These are phyloP conservation scores for Yamadazyma endophytica DNA, from an alignment of 805 yeast genomes.

Conservation along the genomic window DNA sequence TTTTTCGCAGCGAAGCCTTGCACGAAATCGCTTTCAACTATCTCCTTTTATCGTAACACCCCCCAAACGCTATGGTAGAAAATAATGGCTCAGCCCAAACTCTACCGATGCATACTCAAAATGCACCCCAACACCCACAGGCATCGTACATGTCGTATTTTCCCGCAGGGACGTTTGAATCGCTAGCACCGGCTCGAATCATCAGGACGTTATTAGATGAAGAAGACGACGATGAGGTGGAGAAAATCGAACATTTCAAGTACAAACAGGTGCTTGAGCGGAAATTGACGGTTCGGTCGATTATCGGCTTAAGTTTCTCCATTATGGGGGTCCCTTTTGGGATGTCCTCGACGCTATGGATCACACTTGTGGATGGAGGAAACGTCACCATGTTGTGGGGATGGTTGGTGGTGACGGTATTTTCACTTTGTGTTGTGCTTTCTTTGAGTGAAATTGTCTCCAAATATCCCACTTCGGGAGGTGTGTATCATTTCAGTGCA, in stretches of 20 bases:
- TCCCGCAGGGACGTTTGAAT: slow-evolving; percentile 4
- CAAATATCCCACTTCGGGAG: slow-evolving; percentile 73
- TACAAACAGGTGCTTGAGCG: slow-evolving; percentile 70
- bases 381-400: slow-evolving; percentile 75
- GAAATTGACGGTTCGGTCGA: slow-evolving; percentile 63
- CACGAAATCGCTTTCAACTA: too few species aligned
- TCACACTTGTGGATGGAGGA: slow-evolving; percentile 72
- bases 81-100: too few species aligned
- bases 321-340: slow-evolving; percentile 83
- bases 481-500: slow-evolving; percentile 74
- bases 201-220: slow-evolving; percentile 9
- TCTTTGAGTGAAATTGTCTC: slow-evolving; percentile 76
- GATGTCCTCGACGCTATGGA: slow-evolving; percentile 66
- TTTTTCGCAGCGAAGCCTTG: too few species aligned
- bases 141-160: slow-evolving; percentile 9
- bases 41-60: too few species aligned
- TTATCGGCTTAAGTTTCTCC: slow-evolving; percentile 75
- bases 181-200: slow-evolving; percentile 11
- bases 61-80: too few species aligned
- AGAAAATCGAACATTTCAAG: slow-evolving; percentile 65
- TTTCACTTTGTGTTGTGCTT: slow-evolving; percentile 60
- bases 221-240: slow-evolving; percentile 44
- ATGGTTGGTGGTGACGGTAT: slow-evolving; percentile 61
- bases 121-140: slow-evolving; percentile 6
- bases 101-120: too few species aligned